Percentiles rank a stretch among this genome's conserved stretches.
Conservation (phyloP, 345 rosid species). For the Eucalyptus sideroxylon region DNA sequence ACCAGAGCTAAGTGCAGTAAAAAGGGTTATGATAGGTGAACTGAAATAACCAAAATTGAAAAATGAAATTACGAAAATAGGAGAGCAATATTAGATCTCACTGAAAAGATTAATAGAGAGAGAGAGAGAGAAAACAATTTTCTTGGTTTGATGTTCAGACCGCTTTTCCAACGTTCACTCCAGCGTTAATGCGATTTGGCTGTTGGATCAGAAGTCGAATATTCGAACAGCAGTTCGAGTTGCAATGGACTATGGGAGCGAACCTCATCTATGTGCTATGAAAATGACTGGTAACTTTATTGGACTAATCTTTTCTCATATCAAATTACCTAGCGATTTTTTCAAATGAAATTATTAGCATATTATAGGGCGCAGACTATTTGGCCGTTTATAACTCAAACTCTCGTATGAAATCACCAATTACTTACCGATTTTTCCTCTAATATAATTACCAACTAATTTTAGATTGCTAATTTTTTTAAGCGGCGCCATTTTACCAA, state of each 20-base stretch:
- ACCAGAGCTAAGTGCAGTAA: background rate
- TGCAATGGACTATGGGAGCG: background rate
- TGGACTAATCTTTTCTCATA: background rate
- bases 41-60: background rate
- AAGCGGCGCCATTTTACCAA: background rate
- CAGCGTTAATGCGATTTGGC: background rate
- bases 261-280: background rate
- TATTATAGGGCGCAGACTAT: background rate
- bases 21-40: background rate
- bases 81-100: background rate
- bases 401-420: background rate
- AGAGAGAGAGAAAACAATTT: background rate
- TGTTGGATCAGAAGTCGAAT: background rate
- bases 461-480: background rate
- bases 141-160: background rate
- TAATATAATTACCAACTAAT: background rate
- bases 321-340: background rate
- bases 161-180: background rate
- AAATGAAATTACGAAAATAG: background rate
- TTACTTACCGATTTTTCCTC: background rate
- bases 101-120: background rate
- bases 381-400: background rate
- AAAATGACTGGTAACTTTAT: background rate
- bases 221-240: background rate
- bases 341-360: background rate